Conservation (phyloP, 2,329 filamentous ascomycete genomes). For the Talaromyces sp. region DNA sequence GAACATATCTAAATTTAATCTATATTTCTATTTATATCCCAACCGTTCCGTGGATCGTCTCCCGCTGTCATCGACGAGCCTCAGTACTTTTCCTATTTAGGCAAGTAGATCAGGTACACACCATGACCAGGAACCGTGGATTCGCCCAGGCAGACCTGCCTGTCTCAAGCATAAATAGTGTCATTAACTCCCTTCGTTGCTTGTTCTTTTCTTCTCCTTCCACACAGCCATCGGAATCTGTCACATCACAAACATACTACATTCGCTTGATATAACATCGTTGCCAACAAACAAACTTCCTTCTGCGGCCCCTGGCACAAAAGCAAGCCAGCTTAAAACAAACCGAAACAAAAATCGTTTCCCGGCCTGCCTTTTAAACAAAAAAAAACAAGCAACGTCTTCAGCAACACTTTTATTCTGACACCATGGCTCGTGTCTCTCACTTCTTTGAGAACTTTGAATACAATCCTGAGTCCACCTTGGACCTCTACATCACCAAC, state of each 20-base stretch:
- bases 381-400: not conserved
- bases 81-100: not conserved
- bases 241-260: not conserved
- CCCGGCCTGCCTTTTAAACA: not conserved
- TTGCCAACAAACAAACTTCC: not conserved
- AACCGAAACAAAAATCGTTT: not conserved
- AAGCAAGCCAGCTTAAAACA: not conserved
- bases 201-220: not conserved
- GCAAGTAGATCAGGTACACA: not conserved
- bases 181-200: not conserved
- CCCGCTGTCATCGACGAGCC: not conserved
- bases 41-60: not conserved
- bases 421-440: constrained; percentile 9
- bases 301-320: not conserved
- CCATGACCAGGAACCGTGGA: not conserved
- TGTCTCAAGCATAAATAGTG: not conserved
- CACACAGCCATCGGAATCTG: not conserved
- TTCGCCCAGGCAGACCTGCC: not conserved
- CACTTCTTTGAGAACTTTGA: constrained; percentile 2
- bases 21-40: not conserved
- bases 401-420: not conserved
- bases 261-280: not conserved
- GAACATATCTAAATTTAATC: not conserved
- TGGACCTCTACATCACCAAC: not conserved
- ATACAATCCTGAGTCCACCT: not conserved